Conservation (phyloP, 176 grass and related monocot species). For the Secale cereale region DNA sequence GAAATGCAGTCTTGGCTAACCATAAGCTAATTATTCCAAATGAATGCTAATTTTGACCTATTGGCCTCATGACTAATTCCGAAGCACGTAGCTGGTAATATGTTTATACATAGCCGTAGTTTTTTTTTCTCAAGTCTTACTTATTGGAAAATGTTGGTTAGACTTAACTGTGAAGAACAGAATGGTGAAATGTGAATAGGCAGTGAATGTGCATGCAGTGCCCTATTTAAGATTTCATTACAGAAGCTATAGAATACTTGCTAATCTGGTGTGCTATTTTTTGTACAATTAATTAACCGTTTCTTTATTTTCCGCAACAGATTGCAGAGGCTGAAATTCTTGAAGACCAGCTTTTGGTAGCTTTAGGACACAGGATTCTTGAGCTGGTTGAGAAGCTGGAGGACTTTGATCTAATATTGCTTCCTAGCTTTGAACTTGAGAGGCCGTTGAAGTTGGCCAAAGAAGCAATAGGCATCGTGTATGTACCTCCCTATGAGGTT, state of each 20-base stretch:
- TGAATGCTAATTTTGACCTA: background rate
- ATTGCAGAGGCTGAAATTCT: conserved; percentile 96
- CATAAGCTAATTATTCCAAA: background rate
- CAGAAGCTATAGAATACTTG: background rate
- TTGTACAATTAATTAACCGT: background rate
- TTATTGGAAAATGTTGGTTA: background rate
- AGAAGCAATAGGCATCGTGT: conserved; percentile 85
- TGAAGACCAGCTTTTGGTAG: conserved; percentile 91
- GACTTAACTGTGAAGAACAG: background rate
- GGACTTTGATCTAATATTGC: conserved; percentile 88
- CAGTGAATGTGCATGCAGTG: background rate
- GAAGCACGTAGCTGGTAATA: background rate
- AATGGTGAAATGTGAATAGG: background rate
- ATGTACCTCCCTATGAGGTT: conserved; percentile 43
- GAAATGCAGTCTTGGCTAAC: background rate
- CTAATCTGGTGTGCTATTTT: background rate
- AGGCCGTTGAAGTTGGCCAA: conserved; percentile 75
- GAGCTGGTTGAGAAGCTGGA: conserved; percentile 91
- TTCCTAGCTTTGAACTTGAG: conserved; percentile 81
- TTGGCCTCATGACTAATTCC: background rate
- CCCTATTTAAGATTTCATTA: background rate
- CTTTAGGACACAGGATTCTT: conserved; percentile 93
- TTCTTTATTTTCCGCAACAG: conserved; percentile 25
- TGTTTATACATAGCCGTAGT: background rate
- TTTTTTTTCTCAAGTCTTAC: background rate